Evolutionary conservation across 805 yeast species (phyloP), one percentile per base, ranked within the genome.

Genomic region (Yarrowia sp.): DNA sequence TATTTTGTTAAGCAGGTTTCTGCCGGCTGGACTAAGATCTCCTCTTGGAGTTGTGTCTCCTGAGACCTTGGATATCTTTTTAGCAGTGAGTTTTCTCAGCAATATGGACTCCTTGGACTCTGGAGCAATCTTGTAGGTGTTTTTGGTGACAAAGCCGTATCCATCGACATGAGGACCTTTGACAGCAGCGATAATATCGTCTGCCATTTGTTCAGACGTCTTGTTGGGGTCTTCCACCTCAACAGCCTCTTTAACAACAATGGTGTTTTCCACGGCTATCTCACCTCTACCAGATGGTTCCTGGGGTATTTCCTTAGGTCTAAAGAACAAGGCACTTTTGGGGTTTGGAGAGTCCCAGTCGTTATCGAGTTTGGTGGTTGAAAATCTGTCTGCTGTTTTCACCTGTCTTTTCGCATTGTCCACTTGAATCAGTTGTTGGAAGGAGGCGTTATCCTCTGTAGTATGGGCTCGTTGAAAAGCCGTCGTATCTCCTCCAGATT

Each of bases 361-460:
- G 11, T 55, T 55, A 6, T 15, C 47, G 14, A 55, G 39, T 1
- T 15, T 28, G 4, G 45, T 39, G 11, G 14, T 31, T 31, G 47
- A 41, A 6, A 41, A 55, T 22, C 47, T 39, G 28, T 55, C 47
- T 10, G 61, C 45, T 1, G 31, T 17, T 28, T 55, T 55, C 38
- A 15, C 8, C n/a, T 55, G n/a, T 41, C 61, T 39, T 17, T n/a
- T 28, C 10, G 66, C 66, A 22, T 68, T 69, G 31, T 68, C 66
- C 33, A 61, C 50, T 22, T 71, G 74, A 15, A 73, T 60, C 8
- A 72, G 60, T 17, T 65, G 48, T 36, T 68, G 67, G 51, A 72
- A 72, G 28, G 74, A 72, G 17, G 67, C 72, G 58, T 73, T 73
- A 48, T 73, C 75, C 51, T 73, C 75, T 1, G 75, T 72, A 1